These are phyloP conservation scores for Digitaria exilis DNA, from an alignment of 202 grass and related monocot genomes.

Conservation along the genomic window DNA sequence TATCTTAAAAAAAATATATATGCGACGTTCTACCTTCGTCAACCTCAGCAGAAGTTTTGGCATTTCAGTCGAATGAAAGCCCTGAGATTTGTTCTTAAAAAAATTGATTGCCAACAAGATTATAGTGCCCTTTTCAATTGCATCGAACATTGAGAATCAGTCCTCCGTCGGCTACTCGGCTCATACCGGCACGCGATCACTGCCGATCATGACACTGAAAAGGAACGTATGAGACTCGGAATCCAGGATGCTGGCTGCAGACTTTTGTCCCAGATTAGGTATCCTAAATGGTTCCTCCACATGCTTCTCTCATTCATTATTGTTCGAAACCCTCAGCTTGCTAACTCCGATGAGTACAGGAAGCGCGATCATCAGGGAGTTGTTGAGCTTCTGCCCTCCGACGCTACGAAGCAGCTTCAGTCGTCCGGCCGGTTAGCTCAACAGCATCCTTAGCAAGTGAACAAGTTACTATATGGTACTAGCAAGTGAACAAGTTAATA, in stretches of 20 bases:
- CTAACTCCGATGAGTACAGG: not conserved
- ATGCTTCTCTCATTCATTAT: not conserved
- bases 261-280: not conserved
- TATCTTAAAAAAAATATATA: too few species aligned
- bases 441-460: too few species aligned
- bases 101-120: not conserved
- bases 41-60: too few species aligned
- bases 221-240: not conserved
- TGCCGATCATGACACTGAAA: not conserved
- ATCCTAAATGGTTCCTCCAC: conserved; percentile 29
- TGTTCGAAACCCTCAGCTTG: conserved; percentile 2
- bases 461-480: too few species aligned
- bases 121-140: not conserved
- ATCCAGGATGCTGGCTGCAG: not conserved
- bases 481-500: not conserved
- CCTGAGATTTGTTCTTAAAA: too few species aligned
- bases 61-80: too few species aligned
- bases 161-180: too few species aligned
- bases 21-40: too few species aligned
- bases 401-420: not conserved
- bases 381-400: not conserved
- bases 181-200: not conserved
- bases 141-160: too few species aligned
- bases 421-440: not conserved
- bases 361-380: not conserved